These are phyloP conservation scores for Cyberlindnera euphorbiiphila DNA, from an alignment of 805 yeast species.

Conservation along the genomic window DNA sequence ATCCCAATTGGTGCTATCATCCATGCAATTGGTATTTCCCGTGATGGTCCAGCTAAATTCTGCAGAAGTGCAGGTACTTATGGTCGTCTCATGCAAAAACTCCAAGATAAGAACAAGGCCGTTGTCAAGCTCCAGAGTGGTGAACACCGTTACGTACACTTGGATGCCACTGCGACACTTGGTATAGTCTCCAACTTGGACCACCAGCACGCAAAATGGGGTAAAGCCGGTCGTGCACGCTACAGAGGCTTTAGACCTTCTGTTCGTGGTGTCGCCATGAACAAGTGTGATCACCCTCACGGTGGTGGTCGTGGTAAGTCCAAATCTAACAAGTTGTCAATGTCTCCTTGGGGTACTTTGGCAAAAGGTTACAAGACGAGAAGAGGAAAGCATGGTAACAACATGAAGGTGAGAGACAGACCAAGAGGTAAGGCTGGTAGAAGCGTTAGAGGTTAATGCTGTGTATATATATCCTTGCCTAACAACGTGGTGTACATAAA, in stretches of 20 bases:
- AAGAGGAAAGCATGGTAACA: conserved; percentile 81
- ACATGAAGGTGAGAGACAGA: conserved; percentile 84
- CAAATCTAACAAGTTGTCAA: conserved; percentile 90
- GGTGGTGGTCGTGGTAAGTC: conserved; percentile 99
- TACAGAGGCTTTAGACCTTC: conserved; percentile 91
- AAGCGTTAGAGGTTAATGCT: conserved; percentile 15
- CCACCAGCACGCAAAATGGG: conserved; percentile 83
- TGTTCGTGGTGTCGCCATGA: conserved; percentile 98
- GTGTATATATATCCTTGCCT: conserved; percentile 2
- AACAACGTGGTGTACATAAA: background rate
- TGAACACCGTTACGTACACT: conserved; percentile 84
- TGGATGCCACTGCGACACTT: conserved; percentile 88
- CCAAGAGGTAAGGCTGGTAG: conserved; percentile 63
- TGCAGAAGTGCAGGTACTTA: conserved; percentile 95
- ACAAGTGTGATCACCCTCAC: conserved; percentile 95
- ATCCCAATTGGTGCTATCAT: conserved; percentile 92
- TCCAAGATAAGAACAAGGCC: conserved; percentile 66
- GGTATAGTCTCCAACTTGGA: conserved; percentile 92
- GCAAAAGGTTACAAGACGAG: conserved; percentile 95
- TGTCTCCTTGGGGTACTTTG: conserved; percentile 93
- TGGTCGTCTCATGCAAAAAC: conserved; percentile 80
- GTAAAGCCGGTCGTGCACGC: conserved; percentile 96
- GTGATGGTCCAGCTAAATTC: conserved; percentile 76
- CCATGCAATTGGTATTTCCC: conserved; percentile 79
- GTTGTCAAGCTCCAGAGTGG: conserved; percentile 83